These are phyloP conservation scores for Helichrysum umbraculigerum DNA, from an alignment of 129 eudicot genomes.

Conservation along the genomic window DNA sequence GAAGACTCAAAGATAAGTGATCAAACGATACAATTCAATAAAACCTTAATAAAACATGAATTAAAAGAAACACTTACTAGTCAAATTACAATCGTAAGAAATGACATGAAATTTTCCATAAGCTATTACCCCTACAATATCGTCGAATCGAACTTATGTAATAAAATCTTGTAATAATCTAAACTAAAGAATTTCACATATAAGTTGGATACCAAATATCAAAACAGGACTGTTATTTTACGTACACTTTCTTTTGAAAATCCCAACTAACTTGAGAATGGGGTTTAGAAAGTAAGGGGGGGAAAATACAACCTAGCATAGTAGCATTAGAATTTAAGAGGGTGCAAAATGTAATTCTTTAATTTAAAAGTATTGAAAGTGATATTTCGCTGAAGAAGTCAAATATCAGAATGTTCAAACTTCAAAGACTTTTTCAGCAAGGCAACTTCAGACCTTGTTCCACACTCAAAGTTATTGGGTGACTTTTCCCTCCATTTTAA, in stretches of 20 bases:
- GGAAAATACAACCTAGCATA: background rate
- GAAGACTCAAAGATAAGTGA: no score
- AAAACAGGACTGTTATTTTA: background rate
- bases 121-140: background rate
- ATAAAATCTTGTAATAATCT: background rate
- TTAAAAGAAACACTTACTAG: background rate
- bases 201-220: background rate
- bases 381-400: slow-evolving; percentile 3
- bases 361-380: background rate
- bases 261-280: background rate
- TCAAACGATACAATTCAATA: no score
- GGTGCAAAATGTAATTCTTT: slow-evolving; percentile 7
- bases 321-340: background rate
- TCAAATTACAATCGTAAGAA: background rate
- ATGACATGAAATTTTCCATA: background rate
- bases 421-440: background rate
- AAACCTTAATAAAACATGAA: background rate
- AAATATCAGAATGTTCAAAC: slow-evolving; percentile 12
- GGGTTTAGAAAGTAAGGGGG: background rate
- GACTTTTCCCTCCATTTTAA: slow-evolving; percentile 32
- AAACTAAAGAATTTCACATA: no score
- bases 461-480: slow-evolving; percentile 25
- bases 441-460: slow-evolving; percentile 26
- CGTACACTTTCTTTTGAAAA: background rate
- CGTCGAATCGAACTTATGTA: background rate